Conservation (phyloP, 2,329 filamentous ascomycete genomes). For the Arachnomyces sp. region DNA sequence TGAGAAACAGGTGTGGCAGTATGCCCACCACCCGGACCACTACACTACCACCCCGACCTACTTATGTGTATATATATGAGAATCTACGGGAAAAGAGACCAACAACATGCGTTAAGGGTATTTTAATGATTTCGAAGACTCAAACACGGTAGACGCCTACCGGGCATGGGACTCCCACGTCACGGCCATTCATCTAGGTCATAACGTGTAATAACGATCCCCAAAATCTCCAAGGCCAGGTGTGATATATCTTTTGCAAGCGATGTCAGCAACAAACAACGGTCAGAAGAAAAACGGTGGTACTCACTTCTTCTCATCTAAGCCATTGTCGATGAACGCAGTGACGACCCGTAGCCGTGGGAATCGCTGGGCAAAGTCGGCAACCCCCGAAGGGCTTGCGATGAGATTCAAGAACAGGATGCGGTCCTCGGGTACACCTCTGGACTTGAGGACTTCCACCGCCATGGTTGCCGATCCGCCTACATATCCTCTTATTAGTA, state of each 20-base stretch:
- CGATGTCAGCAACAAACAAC: conserved; percentile 4
- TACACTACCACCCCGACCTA: too few relatives aligned
- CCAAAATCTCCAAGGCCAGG: conserved; percentile 93
- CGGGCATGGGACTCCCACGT: too few relatives aligned
- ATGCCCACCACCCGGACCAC: too few relatives aligned
- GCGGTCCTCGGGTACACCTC: conserved; percentile 86
- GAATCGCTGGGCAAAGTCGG: conserved; percentile 80
- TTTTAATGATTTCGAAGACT: too few relatives aligned
- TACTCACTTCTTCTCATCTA: conserved; percentile 92
- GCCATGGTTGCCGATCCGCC: conserved; percentile 96
- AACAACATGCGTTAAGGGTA: too few relatives aligned
- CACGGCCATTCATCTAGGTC: conserved; percentile 15
- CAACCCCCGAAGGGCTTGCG: conserved; percentile 87
- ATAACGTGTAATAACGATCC: conserved; percentile 91
- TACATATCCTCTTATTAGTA: conserved; percentile 25
- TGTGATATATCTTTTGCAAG: conserved; percentile 71
- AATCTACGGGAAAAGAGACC: too few relatives aligned
- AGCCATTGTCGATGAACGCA: conserved; percentile 90
- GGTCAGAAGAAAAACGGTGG: not conserved
- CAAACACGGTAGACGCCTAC: too few relatives aligned
- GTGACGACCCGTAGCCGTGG: conserved; percentile 87
- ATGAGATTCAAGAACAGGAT: conserved; percentile 97
- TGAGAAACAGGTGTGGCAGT: too few relatives aligned
- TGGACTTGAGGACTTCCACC: conserved; percentile 80
- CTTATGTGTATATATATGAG: too few relatives aligned